A percentile compares a stretch with the other conserved stretches of the same genome.
Evolutionary conservation across 192 early-diverging fungal genomes (phyloP).

Genomic region (Pilaira anomala): DNA sequence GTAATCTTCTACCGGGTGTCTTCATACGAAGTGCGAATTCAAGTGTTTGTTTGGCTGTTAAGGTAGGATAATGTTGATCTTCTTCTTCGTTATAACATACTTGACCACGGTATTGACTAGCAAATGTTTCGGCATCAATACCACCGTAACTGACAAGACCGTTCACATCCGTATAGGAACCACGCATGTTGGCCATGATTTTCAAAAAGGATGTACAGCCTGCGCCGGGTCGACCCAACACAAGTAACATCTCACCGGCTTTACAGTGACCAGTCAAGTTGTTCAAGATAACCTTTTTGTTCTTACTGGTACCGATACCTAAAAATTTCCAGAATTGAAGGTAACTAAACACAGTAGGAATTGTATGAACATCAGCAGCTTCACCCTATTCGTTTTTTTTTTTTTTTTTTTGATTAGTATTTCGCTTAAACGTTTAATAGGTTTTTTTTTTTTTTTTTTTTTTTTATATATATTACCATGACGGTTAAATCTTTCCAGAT

Average conservation of each 20-base stretch:
- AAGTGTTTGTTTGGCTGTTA: constrained; percentile 76
- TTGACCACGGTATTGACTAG: constrained; percentile 63
- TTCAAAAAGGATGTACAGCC: constrained; percentile 67
- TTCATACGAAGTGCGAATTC: constrained; percentile 75
- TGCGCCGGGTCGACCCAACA: constrained; percentile 68
- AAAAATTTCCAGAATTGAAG: constrained; percentile 33
- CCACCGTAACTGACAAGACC: constrained; percentile 68
- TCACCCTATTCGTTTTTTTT: constrained; percentile 16
- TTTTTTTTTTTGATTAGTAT: neutral
- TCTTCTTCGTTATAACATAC: constrained; percentile 81
- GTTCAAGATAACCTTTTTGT: constrained; percentile 48
- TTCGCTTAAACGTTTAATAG: no score
- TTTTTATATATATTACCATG: neutral
- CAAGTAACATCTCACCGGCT: constrained; percentile 70
- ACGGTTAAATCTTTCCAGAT: constrained; percentile 34
- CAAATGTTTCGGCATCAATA: constrained; percentile 56
- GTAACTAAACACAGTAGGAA: constrained; percentile 22
- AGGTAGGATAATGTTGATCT: constrained; percentile 74
- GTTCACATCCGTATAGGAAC: constrained; percentile 46
- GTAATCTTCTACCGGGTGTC: constrained; percentile 55
- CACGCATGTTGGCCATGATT: constrained; percentile 55
- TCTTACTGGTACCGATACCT: constrained; percentile 4
- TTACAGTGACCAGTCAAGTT: constrained; percentile 62
- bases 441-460: no score
- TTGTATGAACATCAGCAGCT: constrained; percentile 34